phyloP scores from a whole-genome alignment of 305 asterid species.

The Fraxinus ornus region DNA sequence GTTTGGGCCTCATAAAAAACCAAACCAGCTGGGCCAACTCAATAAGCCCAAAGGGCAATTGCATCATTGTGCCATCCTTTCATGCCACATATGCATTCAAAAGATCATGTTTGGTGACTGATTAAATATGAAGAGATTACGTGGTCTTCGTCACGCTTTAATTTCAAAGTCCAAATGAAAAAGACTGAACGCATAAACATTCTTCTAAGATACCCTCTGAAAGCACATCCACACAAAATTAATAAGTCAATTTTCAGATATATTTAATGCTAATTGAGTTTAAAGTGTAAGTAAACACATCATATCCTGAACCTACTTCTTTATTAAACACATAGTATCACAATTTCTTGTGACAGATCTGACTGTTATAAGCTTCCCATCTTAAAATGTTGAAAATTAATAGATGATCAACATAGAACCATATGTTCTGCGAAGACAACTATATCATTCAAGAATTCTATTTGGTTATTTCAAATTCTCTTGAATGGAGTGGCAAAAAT shows the following conservation, averaged over 20 bases:
- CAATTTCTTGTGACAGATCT: neutral
- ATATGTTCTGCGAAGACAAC: neutral
- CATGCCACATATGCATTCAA: neutral
- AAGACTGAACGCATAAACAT: neutral
- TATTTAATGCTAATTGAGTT: neutral
- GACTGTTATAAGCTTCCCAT: neutral
- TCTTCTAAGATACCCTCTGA: neutral
- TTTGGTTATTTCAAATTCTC: neutral
- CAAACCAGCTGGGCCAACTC: too few relatives aligned
- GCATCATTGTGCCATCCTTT: too few relatives aligned
- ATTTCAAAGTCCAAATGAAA: neutral
- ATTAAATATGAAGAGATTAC: neutral
- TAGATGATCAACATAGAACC: neutral
- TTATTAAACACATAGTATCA: neutral
- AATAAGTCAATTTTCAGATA: neutral
- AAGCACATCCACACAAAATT: neutral
- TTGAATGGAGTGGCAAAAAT: neutral
- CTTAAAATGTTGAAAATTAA: neutral
- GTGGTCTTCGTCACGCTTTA: neutral
- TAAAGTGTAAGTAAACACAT: neutral
- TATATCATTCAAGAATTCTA: neutral
- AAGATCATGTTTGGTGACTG: neutral
- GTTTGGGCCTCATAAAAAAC: too few relatives aligned
- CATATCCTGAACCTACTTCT: neutral
- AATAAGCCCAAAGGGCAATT: too few relatives aligned